These are phyloP conservation scores for Tulasnella calospora DNA, from an alignment of 768 basidiomycete species.

Conservation along the genomic window DNA sequence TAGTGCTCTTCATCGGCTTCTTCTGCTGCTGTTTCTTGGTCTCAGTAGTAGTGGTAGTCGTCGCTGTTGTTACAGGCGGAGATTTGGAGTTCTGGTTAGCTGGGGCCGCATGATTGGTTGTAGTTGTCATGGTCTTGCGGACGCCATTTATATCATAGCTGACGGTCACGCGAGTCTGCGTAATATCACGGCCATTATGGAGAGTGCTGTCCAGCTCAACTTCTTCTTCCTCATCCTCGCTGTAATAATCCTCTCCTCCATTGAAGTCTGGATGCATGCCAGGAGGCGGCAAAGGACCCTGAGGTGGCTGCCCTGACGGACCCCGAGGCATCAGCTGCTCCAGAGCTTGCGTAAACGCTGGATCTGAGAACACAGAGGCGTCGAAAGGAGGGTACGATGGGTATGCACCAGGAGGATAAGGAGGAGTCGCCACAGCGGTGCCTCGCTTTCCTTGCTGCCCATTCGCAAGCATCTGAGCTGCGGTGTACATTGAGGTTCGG, in stretches of 20 bases:
- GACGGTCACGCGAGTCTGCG: conserved; percentile 26
- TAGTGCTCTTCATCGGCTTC: conserved; percentile 33
- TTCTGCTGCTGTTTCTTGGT: conserved; percentile 29
- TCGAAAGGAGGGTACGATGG: conserved; percentile 45
- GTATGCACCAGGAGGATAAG: conserved; percentile 32
- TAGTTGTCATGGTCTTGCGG: conserved; percentile 20
- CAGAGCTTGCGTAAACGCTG: conserved; percentile 49
- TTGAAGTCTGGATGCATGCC: conserved; percentile 35
- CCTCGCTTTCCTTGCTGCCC: conserved; percentile 40
- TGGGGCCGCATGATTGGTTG: conserved; percentile 7
- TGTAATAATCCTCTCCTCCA: conserved; percentile 43
- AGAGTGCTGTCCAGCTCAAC: conserved; percentile 29
- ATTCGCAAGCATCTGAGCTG: conserved; percentile 53
- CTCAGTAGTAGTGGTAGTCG: conserved; percentile 33
- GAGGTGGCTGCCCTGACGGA: conserved; percentile 31
- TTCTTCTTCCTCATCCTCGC: conserved; percentile 46
- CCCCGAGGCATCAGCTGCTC: conserved; percentile 40
- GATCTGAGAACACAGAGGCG: conserved; percentile 51
- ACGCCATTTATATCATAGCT: conserved; percentile 26
- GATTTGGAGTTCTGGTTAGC: conserved; percentile 38
- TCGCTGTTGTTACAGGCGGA: conserved; percentile 31
- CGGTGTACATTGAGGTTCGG: conserved; percentile 54
- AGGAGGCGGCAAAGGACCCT: background rate
- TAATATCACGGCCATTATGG: conserved; percentile 20
- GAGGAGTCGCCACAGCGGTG: conserved; percentile 36